These are phyloP conservation scores for Tilletia walkeri DNA, from an alignment of 1,284 basidiomycete species.

Conservation along the genomic window DNA sequence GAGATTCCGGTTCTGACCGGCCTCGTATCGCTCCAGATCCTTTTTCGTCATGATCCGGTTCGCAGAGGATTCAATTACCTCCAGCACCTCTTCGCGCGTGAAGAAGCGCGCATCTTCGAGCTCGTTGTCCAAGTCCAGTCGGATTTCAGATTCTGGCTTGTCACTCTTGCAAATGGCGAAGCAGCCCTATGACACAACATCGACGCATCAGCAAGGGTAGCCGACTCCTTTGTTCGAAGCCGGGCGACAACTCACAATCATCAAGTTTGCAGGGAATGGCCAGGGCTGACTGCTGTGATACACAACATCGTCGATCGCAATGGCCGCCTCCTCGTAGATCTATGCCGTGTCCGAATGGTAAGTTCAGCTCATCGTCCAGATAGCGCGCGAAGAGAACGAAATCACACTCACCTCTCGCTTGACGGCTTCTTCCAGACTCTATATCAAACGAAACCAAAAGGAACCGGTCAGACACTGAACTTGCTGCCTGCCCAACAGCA, in stretches of 20 bases:
- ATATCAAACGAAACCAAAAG: slow-evolving; percentile 70
- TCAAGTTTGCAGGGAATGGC: slow-evolving; percentile 74
- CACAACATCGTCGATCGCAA: slow-evolving; percentile 75
- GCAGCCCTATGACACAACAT: background rate
- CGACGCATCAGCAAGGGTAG: background rate
- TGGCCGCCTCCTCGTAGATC: slow-evolving; percentile 83
- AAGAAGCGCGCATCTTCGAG: slow-evolving; percentile 91
- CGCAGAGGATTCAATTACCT: slow-evolving; percentile 64
- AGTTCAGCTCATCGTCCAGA: background rate
- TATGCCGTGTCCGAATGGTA: background rate
- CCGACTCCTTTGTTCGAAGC: slow-evolving; percentile 26
- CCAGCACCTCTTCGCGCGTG: slow-evolving; percentile 70
- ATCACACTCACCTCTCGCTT: slow-evolving; percentile 69
- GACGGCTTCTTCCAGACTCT: slow-evolving; percentile 87
- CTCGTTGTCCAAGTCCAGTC: slow-evolving; percentile 90
- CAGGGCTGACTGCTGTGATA: slow-evolving; percentile 86
- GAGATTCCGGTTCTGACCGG: slow-evolving; percentile 59
- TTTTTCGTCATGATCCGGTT: slow-evolving; percentile 59
- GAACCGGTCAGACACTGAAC: slow-evolving; percentile 20
- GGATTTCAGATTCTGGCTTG: slow-evolving; percentile 58
- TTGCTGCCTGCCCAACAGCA: background rate
- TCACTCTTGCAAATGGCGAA: slow-evolving; percentile 17
- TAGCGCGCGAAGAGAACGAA: background rate
- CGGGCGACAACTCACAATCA: slow-evolving; percentile 67
- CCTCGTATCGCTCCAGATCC: slow-evolving; percentile 64